These are phyloP conservation scores for Blastobotrys terrestris DNA, from an alignment of 805 yeast genomes.

Conservation along the genomic window DNA sequence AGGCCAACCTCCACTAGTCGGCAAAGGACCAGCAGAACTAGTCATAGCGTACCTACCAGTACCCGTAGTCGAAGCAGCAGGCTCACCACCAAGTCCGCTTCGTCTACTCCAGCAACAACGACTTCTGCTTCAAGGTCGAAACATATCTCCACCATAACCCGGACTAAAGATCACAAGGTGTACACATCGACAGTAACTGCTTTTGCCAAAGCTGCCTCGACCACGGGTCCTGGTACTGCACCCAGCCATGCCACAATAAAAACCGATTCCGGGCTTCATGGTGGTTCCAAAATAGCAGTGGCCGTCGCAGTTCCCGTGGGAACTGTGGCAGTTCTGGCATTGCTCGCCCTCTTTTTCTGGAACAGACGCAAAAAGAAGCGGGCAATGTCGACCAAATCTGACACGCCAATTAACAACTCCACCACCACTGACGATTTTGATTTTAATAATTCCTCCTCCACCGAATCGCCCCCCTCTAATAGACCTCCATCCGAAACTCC, in stretches of 20 bases:
- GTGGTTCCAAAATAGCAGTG: conserved; percentile 5
- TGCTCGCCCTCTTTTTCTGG: conserved; percentile 1
- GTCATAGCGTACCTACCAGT: not conserved
- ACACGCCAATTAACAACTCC: not conserved
- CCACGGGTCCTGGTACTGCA: not conserved
- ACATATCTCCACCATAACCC: not conserved
- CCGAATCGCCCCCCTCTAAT: not conserved
- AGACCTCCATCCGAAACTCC: not conserved
- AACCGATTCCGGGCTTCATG: not conserved
- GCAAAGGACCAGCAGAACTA: not conserved
- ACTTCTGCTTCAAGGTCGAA: not conserved
- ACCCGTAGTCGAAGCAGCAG: not conserved
- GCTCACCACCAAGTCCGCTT: not conserved
- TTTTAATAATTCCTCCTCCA: not conserved
- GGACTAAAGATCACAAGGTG: not conserved
- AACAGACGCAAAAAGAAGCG: not conserved
- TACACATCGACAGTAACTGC: not conserved
- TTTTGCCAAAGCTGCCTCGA: not conserved
- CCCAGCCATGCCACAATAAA: not conserved
- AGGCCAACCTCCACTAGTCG: not conserved
- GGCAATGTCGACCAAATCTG: not conserved
- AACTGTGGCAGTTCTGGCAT: not conserved
- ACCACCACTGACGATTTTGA: not conserved
- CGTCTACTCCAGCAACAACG: not conserved
- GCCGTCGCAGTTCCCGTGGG: conserved; percentile 5